These are phyloP conservation scores for Aspergillus alliaceus DNA, from an alignment of 2,329 filamentous ascomycete species.

Conservation along the genomic window DNA sequence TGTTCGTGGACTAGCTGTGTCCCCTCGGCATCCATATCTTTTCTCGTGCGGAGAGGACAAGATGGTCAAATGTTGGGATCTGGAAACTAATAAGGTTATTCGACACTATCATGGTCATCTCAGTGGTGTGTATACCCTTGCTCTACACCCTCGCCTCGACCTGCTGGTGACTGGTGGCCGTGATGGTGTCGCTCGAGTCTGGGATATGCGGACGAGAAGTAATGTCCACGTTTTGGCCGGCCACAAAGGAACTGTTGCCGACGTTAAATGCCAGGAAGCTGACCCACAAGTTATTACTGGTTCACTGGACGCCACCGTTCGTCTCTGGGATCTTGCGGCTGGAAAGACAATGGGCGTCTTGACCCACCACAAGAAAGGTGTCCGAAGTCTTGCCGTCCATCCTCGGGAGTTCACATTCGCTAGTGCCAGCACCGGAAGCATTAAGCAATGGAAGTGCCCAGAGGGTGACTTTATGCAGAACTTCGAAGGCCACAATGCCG, in stretches of 20 bases:
- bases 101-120: conserved; percentile 96
- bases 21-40: conserved; percentile 89
- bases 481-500: conserved; percentile 92
- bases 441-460: conserved; percentile 99
- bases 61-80: conserved; percentile 99
- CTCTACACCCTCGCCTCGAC: conserved; percentile 91
- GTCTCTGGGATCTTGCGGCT: conserved; percentile 92
- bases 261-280: conserved; percentile 89
- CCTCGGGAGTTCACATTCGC: conserved; percentile 96
- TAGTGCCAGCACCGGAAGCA: conserved; percentile 83
- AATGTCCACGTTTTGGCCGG: conserved; percentile 93
- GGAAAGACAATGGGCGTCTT: conserved; percentile 95
- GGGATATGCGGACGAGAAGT: conserved; percentile 96
- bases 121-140: conserved; percentile 89
- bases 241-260: conserved; percentile 86
- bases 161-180: conserved; percentile 92
- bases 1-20: conserved; percentile 87
- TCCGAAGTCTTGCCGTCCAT: conserved; percentile 79
- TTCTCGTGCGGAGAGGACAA: conserved; percentile 99
- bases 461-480: conserved; percentile 99
- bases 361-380: conserved; percentile 98
- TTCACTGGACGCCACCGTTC: conserved; percentile 88
- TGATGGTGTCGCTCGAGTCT: conserved; percentile 91
- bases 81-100: conserved; percentile 99
- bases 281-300: conserved; percentile 93